phyloP scores from a whole-genome alignment of 441 rosid species.

The Aleurites moluccanus region DNA sequence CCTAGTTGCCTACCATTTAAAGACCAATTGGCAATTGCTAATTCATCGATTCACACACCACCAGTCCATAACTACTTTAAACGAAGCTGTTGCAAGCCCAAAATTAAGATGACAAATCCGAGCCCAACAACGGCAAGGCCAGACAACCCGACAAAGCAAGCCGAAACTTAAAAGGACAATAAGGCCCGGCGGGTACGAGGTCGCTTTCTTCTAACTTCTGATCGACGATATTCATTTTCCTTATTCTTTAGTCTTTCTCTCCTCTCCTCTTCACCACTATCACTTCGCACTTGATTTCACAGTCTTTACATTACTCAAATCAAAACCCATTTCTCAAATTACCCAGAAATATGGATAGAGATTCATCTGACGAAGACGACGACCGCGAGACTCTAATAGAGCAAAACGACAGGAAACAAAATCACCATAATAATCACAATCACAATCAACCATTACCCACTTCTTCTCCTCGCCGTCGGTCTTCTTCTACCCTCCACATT shows the following conservation, averaged over 20 bases:
- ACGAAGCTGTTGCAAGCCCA: too few species aligned
- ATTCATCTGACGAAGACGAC: constrained; percentile 73
- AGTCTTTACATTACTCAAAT: not conserved
- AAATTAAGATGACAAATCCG: too few species aligned
- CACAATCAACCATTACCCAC: constrained; percentile 24
- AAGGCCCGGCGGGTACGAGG: constrained; percentile 1
- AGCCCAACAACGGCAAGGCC: too few species aligned
- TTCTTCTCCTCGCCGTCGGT: constrained; percentile 30
- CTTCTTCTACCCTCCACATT: constrained; percentile 48
- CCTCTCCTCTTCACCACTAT: not conserved
- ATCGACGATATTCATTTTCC: not conserved
- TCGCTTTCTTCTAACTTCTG: constrained; percentile 7
- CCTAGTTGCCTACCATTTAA: too few species aligned
- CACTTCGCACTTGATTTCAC: not conserved
- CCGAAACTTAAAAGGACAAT: too few species aligned
- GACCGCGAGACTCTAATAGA: constrained; percentile 59
- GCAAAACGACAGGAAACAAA: constrained; percentile 56
- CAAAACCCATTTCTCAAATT: constrained; percentile 5
- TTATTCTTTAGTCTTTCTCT: not conserved
- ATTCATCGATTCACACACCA: too few species aligned
- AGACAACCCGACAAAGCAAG: too few species aligned
- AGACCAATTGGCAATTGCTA: too few species aligned
- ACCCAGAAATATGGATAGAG: constrained; percentile 41
- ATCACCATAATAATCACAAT: constrained; percentile 9
- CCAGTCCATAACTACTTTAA: too few species aligned